Evolutionary conservation across 148 eudicot genomes (phyloP).

Genomic region (Spergularia marina): DNA sequence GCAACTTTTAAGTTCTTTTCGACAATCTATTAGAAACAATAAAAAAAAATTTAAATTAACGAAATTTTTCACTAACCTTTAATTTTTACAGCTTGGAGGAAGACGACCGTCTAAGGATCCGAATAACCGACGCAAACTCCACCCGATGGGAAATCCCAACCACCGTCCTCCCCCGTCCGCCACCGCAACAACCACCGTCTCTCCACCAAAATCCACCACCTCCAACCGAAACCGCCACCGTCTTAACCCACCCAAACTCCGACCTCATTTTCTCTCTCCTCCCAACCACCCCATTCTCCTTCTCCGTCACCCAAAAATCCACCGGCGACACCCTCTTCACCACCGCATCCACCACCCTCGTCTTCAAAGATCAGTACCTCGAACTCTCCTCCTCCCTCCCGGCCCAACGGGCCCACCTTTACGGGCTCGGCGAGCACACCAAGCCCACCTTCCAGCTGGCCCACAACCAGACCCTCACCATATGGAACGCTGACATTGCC

Average conservation of each 20-base stretch:
- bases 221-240: slow-evolving; percentile 9
- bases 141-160: slow-evolving; percentile 49
- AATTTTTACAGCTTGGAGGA: slow-evolving; percentile 34
- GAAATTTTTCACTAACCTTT: no score
- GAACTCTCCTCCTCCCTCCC: slow-evolving; percentile 43
- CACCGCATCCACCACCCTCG: slow-evolving; percentile 28
- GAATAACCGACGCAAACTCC: slow-evolving; percentile 28
- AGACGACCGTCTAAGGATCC: slow-evolving; percentile 35
- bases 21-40: no score
- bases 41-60: no score
- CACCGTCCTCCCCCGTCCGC: slow-evolving; percentile 23
- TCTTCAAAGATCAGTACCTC: slow-evolving; percentile 49
- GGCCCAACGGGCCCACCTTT: slow-evolving; percentile 30
- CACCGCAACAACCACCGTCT: slow-evolving; percentile 9
- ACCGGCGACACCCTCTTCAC: slow-evolving; percentile 47
- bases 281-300: slow-evolving; percentile 61
- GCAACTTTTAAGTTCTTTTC: no score
- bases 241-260: slow-evolving; percentile 37
- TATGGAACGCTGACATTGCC: slow-evolving; percentile 50
- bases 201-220: slow-evolving; percentile 15
- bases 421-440: slow-evolving; percentile 56
- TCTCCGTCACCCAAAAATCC: slow-evolving; percentile 61
- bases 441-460: slow-evolving; percentile 35
- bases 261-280: slow-evolving; percentile 68
- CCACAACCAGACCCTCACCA: slow-evolving; percentile 41